These are phyloP conservation scores for Aspergillus aculeatinus DNA, from an alignment of 2,329 filamentous ascomycete genomes.

Conservation along the genomic window DNA sequence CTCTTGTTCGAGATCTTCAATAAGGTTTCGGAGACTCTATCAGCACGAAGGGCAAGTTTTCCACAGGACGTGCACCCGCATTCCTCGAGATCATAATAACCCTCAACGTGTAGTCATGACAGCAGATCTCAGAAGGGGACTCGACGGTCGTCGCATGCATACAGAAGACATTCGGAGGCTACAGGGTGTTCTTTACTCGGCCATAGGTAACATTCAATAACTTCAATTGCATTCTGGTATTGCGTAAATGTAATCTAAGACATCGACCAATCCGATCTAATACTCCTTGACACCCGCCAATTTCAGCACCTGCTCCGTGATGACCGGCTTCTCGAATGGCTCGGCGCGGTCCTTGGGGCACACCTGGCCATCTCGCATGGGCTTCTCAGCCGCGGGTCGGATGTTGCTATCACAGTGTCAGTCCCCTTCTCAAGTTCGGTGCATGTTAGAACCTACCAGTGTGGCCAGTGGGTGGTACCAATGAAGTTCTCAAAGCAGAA, in stretches of 20 bases:
- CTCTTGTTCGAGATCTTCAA: no score
- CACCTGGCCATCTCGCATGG: conserved; percentile 37
- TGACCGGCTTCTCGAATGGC: conserved; percentile 40
- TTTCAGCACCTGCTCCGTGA: conserved; percentile 35
- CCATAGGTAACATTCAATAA: background rate
- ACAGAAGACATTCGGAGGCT: no score
- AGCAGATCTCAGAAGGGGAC: no score
- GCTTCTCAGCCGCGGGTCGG: conserved; percentile 31
- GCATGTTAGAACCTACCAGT: background rate
- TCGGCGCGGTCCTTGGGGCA: conserved; percentile 39
- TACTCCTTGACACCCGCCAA: conserved; percentile 35
- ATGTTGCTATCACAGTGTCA: conserved; percentile 34
- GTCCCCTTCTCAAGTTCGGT: background rate
- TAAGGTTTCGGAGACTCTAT: no score
- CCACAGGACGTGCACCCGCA: no score
- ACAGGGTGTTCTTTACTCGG: no score
- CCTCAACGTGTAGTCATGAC: no score
- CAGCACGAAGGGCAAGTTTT: no score
- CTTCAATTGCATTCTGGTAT: background rate
- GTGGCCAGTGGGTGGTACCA: conserved; percentile 22
- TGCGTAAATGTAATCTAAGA: background rate
- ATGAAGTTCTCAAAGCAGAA: conserved; percentile 15
- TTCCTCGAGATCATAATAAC: no score
- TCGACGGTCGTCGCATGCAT: no score
- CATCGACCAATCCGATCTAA: conserved; percentile 11